Evolutionary conservation across 768 basidiomycete genomes (phyloP).

Genomic region (Melanogaster broomeanus): DNA sequence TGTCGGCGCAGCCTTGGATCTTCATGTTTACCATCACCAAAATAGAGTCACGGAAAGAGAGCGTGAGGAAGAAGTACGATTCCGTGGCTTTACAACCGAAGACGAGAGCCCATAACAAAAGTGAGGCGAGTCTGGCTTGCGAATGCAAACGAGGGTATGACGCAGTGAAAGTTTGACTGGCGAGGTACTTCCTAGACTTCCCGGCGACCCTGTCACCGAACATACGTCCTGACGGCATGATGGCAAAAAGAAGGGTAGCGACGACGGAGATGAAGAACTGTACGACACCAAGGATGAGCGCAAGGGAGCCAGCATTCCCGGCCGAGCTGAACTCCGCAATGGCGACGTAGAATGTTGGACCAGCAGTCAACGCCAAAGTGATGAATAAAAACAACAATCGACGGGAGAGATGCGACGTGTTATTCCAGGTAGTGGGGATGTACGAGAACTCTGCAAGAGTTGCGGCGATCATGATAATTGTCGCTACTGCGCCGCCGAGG

Average conservation of each 20-base stretch:
- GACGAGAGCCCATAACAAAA: slow-evolving; percentile 86
- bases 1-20: slow-evolving; percentile 87
- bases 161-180: slow-evolving; percentile 97
- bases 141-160: slow-evolving; percentile 77
- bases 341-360: slow-evolving; percentile 93
- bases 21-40: slow-evolving; percentile 96
- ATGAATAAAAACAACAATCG: slow-evolving; percentile 87
- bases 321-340: slow-evolving; percentile 67
- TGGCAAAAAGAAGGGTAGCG: slow-evolving; percentile 83
- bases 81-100: slow-evolving; percentile 97
- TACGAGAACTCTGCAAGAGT: slow-evolving; percentile 96
- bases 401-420: slow-evolving; percentile 93
- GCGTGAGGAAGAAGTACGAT: slow-evolving; percentile 97
- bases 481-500: slow-evolving; percentile 94
- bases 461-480: slow-evolving; percentile 92
- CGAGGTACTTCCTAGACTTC: slow-evolving; percentile 95
- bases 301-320: slow-evolving; percentile 64
- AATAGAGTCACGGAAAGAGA: slow-evolving; percentile 93
- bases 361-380: slow-evolving; percentile 88
- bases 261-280: slow-evolving; percentile 93
- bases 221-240: slow-evolving; percentile 96
- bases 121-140: slow-evolving; percentile 72
- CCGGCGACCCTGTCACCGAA: slow-evolving; percentile 97
- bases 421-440: slow-evolving; percentile 99
- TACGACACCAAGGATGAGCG: slow-evolving; percentile 92